phyloP scores from a whole-genome alignment of 176 grass and related monocot genomes.

The Coix lacrymajobi region DNA sequence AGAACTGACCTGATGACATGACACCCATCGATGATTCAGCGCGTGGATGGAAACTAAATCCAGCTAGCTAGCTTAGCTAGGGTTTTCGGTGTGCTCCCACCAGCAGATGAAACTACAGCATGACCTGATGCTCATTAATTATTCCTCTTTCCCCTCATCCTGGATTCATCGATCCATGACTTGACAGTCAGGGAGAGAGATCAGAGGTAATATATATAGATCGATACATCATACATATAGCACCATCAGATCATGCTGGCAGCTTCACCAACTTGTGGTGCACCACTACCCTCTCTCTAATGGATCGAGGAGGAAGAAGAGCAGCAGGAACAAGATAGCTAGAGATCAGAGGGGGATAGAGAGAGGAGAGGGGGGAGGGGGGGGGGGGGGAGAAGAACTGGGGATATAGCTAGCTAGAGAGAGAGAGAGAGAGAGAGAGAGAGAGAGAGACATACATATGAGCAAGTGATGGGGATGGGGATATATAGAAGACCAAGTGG shows the following conservation, averaged over 20 bases:
- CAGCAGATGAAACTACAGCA: conserved; percentile 76
- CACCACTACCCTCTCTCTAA: conserved; percentile 21
- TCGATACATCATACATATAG: neutral
- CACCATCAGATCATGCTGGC: conserved; percentile 69
- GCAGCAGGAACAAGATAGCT: neutral
- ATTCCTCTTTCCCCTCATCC: neutral
- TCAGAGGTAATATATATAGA: neutral
- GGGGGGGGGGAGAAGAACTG: neutral
- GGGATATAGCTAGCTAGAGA: neutral
- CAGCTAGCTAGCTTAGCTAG: conserved; percentile 2
- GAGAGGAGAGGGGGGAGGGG: neutral
- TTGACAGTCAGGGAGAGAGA: neutral
- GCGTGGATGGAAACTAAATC: neutral
- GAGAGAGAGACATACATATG: neutral
- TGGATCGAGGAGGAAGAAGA: neutral
- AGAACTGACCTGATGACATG: neutral
- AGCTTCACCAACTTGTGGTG: conserved; percentile 64
- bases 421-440: neutral
- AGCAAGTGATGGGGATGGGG: neutral
- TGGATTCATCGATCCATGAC: neutral
- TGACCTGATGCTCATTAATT: conserved; percentile 35
- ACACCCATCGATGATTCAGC: neutral
- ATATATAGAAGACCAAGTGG: conserved; percentile 36
- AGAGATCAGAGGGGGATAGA: neutral
- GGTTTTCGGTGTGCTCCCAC: conserved; percentile 47